Percentiles rank a stretch among this genome's conserved stretches.
Evolutionary conservation across 179 eudicot species (phyloP).

Genomic region (Carnegiea gigantea): DNA sequence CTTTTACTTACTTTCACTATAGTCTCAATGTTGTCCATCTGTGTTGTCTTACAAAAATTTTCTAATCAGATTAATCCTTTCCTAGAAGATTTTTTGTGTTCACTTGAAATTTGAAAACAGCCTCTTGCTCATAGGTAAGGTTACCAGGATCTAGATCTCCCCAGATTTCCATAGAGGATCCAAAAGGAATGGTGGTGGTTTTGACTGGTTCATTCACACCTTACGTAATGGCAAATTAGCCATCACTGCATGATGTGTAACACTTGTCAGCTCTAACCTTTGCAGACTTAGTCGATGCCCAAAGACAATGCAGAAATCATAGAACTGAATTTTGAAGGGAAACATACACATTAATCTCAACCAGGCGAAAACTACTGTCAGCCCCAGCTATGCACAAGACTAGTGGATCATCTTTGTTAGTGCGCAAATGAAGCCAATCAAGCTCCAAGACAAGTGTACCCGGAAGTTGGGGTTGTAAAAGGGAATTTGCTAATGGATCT

Average conservation of each 20-base stretch:
- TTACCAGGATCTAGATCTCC: not conserved
- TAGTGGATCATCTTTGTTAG: constrained; percentile 84
- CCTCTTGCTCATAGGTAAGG: not conserved
- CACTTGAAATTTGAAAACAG: not conserved
- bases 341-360: constrained; percentile 81
- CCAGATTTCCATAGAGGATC: not conserved
- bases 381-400: constrained; percentile 95
- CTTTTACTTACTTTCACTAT: not conserved
- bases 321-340: not conserved
- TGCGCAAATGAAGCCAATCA: constrained; percentile 90
- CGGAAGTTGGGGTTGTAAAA: constrained; percentile 80
- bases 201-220: too few species aligned
- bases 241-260: not conserved
- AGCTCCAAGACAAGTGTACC: constrained; percentile 97
- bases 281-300: not conserved
- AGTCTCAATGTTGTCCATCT: not conserved
- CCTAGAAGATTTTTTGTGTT: not conserved
- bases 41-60: not conserved
- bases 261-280: not conserved
- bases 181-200: not conserved
- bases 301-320: not conserved
- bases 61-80: not conserved
- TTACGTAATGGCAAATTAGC: not conserved
- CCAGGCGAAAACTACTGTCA: constrained; percentile 97
- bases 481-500: constrained; percentile 89